Percentiles rank a stretch among this genome's conserved stretches.
phyloP scores from a whole-genome alignment of 192 early-diverging fungal species.

The Linnemannia hyalina region DNA sequence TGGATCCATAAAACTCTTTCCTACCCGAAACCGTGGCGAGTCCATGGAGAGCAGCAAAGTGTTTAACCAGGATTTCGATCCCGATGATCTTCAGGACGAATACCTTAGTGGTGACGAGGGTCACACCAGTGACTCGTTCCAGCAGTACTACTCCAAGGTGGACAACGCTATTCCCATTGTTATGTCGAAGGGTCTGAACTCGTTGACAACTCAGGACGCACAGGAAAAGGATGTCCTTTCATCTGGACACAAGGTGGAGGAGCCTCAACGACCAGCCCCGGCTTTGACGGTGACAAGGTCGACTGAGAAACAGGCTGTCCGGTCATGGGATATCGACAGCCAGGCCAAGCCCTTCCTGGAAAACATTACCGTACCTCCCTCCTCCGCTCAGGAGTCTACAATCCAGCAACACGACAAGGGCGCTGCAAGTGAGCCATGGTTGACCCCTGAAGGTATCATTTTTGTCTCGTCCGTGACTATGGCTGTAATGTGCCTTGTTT shows the following conservation, averaged over 20 bases:
- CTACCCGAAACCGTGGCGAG: conserved; percentile 20
- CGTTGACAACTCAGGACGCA: neutral
- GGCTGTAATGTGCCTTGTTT: too few species aligned
- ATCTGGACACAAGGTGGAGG: neutral
- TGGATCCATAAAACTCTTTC: conserved; percentile 24
- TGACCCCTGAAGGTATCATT: neutral
- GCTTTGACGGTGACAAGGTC: neutral
- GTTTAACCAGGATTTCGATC: conserved; percentile 36
- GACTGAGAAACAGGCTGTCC: neutral
- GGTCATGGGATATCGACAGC: neutral
- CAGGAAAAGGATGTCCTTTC: neutral
- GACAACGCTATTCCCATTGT: neutral
- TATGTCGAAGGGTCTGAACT: neutral
- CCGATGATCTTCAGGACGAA: conserved; percentile 1
- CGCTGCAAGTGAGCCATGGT: neutral
- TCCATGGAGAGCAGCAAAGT: conserved; percentile 39
- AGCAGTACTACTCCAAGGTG: conserved; percentile 26
- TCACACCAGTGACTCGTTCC: conserved; percentile 5
- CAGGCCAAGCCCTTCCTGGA: neutral
- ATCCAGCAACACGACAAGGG: neutral
- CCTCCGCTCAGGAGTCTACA: neutral
- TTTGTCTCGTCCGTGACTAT: neutral
- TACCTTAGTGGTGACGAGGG: conserved; percentile 2
- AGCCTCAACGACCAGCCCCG: conserved; percentile 17
- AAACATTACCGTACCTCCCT: neutral